Conservation (phyloP, 1,139 yeast species). For the Debaryomycetaceae sp. region DNA sequence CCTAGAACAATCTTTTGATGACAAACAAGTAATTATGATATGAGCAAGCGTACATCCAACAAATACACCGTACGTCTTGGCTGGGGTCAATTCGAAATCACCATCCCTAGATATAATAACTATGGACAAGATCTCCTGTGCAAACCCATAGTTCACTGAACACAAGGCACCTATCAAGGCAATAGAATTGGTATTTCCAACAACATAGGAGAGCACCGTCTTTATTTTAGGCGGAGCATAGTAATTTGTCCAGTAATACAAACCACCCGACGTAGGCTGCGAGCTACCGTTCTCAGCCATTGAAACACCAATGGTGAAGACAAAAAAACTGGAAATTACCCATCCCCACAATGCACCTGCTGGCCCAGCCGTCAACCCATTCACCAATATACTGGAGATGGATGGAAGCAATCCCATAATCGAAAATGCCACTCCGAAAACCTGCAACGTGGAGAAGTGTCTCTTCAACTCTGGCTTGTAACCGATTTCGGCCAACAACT, state of each 20-base stretch:
- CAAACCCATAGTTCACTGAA: slow-evolving; percentile 38
- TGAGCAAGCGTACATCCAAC: slow-evolving; percentile 30
- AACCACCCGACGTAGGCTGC: slow-evolving; percentile 73
- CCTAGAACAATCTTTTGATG: slow-evolving; percentile 47
- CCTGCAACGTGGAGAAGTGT: slow-evolving; percentile 46
- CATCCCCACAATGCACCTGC: slow-evolving; percentile 67
- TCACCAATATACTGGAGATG: slow-evolving; percentile 34
- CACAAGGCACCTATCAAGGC: slow-evolving; percentile 38
- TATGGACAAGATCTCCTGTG: slow-evolving; percentile 32
- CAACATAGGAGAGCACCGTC: slow-evolving; percentile 39
- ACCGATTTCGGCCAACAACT: slow-evolving; percentile 50
- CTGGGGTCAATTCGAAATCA: slow-evolving; percentile 28
- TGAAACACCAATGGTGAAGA: slow-evolving; percentile 56
- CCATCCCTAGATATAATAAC: slow-evolving; percentile 30
- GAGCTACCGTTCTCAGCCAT: slow-evolving; percentile 65
- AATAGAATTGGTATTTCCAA: slow-evolving; percentile 34
- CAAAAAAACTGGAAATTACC: slow-evolving; percentile 58
- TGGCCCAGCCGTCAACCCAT: slow-evolving; percentile 40
- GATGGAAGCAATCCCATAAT: slow-evolving; percentile 53
- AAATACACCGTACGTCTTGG: slow-evolving; percentile 33
- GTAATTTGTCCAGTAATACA: slow-evolving; percentile 54
- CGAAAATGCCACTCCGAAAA: slow-evolving; percentile 51
- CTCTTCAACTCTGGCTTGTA: slow-evolving; percentile 50
- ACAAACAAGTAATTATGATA: slow-evolving; percentile 26
- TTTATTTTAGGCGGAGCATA: slow-evolving; percentile 28